Conservation (phyloP, 495 filamentous ascomycete genomes). For the Penicillium paradoxum region DNA sequence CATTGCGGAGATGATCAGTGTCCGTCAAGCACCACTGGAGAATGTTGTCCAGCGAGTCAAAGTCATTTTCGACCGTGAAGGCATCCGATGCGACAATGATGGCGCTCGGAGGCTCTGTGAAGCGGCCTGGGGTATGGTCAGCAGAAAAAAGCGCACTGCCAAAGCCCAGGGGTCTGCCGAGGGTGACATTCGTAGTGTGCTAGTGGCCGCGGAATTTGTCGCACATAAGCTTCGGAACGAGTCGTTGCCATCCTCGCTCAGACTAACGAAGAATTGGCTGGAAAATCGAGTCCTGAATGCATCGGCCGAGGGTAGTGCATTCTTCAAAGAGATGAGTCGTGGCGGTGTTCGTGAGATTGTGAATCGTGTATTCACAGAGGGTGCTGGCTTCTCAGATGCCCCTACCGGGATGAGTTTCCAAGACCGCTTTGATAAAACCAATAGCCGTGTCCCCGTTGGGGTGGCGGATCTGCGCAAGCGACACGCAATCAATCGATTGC, state of each 20-base stretch:
- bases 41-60: conserved; percentile 81
- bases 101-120: conserved; percentile 87
- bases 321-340: conserved; percentile 69
- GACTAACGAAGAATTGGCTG: conserved; percentile 76
- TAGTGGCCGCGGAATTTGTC: conserved; percentile 95
- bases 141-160: conserved; percentile 52
- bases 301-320: conserved; percentile 67
- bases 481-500: conserved; percentile 70
- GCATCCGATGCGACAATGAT: conserved; percentile 77
- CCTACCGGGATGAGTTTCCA: conserved; percentile 32
- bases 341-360: conserved; percentile 80
- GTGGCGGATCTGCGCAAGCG: conserved; percentile 74
- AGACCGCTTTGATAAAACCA: conserved; percentile 27
- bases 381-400: conserved; percentile 72
- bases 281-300: conserved; percentile 70
- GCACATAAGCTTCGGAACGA: conserved; percentile 69
- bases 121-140: conserved; percentile 81
- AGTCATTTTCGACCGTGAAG: conserved; percentile 77
- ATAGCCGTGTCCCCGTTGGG: conserved; percentile 35
- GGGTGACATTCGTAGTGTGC: conserved; percentile 85
- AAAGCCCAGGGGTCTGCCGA: conserved; percentile 58
- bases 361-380: conserved; percentile 78
- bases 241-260: conserved; percentile 23
- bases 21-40: conserved; percentile 81
- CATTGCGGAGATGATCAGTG: conserved; percentile 85